A percentile compares a stretch with the other conserved stretches of the same genome.
Conservation (phyloP, 306 rosid genomes). For the Acacia confusa region DNA sequence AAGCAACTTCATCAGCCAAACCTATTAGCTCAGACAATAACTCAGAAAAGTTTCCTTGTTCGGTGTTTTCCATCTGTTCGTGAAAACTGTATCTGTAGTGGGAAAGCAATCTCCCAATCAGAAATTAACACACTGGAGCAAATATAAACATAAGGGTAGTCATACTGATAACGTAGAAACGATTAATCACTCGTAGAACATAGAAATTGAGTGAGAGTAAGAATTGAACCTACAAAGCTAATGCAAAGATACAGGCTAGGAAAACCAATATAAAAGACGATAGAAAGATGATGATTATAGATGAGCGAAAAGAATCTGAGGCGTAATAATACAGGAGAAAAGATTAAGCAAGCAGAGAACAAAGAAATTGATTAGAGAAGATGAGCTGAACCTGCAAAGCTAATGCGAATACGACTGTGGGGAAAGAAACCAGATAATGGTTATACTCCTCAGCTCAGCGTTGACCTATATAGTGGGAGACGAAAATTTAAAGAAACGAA, state of each 20-base stretch:
- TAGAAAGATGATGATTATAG: neutral
- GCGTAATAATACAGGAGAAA: neutral
- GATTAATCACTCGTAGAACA: neutral
- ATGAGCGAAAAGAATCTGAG: neutral
- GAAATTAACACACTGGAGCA: neutral
- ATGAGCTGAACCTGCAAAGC: conserved; percentile 14
- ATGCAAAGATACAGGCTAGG: conserved; percentile 20
- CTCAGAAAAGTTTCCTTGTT: conserved; percentile 41
- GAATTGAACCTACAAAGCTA: conserved; percentile 35
- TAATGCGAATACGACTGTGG: neutral
- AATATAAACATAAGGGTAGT: neutral
- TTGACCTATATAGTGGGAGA: neutral
- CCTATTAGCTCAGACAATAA: conserved; percentile 43
- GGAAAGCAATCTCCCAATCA: neutral
- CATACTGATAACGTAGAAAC: neutral
- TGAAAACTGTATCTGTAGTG: conserved; percentile 13
- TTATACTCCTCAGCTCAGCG: conserved; percentile 7
- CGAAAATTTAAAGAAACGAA: neutral
- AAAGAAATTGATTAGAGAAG: neutral
- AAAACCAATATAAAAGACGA: conserved; percentile 12
- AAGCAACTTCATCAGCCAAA: conserved; percentile 57
- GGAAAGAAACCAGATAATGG: neutral
- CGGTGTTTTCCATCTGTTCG: conserved; percentile 35
- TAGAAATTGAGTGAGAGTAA: neutral
- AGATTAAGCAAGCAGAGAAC: conserved; percentile 18